phyloP scores from a whole-genome alignment of 768 basidiomycete species.

The Rhizopogon vesiculosus region DNA sequence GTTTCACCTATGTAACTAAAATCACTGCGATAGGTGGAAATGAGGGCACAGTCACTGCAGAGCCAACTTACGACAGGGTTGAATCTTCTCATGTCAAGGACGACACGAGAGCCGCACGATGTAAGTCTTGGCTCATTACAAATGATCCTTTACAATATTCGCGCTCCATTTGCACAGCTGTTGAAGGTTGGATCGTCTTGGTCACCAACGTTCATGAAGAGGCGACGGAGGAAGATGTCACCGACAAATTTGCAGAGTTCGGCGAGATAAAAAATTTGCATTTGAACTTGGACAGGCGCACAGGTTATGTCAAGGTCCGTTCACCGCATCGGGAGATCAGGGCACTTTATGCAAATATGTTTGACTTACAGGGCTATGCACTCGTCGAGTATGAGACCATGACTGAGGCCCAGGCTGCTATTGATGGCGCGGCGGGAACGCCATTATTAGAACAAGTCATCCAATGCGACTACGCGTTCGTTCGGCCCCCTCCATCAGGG shows the following conservation, averaged over 20 bases:
- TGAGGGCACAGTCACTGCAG: constrained; percentile 52
- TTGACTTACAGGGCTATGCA: constrained; percentile 80
- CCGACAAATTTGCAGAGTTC: constrained; percentile 93
- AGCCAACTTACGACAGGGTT: constrained; percentile 77
- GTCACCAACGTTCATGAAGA: constrained; percentile 98
- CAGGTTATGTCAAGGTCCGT: constrained; percentile 95
- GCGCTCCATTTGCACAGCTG: constrained; percentile 51
- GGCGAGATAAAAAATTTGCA: constrained; percentile 98
- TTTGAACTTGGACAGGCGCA: constrained; percentile 93
- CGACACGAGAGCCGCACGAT: constrained; percentile 82
- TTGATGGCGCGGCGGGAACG: constrained; percentile 84
- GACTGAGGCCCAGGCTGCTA: constrained; percentile 90
- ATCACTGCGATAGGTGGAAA: constrained; percentile 45
- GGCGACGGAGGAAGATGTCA: constrained; percentile 94
- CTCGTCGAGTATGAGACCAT: constrained; percentile 96
- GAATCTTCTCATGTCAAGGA: constrained; percentile 63
- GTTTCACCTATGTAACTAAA: constrained; percentile 5
- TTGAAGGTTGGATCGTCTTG: constrained; percentile 98
- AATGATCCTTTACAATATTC: neutral
- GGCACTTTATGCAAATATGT: constrained; percentile 1
- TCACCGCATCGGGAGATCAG: neutral
- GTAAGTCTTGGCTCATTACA: constrained; percentile 38
- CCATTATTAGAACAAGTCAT: constrained; percentile 81
- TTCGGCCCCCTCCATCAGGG: constrained; percentile 76
- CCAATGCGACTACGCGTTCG: constrained; percentile 91